phyloP scores from a whole-genome alignment of 148 eudicot species.

The Silene latifolia region DNA sequence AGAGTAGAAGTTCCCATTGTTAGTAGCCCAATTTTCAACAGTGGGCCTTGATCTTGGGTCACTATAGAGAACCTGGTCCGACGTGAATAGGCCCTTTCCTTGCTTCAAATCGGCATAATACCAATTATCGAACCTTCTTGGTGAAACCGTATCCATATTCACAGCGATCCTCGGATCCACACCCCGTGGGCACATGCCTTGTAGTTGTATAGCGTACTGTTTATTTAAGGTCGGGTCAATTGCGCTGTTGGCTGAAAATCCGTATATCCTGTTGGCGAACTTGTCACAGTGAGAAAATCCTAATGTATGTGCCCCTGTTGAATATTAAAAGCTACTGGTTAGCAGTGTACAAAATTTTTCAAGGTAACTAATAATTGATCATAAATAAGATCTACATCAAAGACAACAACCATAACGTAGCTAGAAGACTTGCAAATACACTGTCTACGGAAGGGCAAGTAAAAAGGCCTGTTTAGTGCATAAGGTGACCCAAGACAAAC shows the following conservation, averaged over 20 bases:
- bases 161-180: conserved; percentile 79
- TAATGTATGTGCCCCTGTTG: conserved; percentile 63
- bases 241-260: conserved; percentile 35
- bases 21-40: conserved; percentile 40
- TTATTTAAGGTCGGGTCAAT: conserved; percentile 67
- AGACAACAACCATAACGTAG: too few relatives aligned
- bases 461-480: too few relatives aligned
- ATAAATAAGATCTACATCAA: too few relatives aligned
- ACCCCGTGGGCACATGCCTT: conserved; percentile 53
- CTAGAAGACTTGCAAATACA: too few relatives aligned
- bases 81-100: conserved; percentile 74
- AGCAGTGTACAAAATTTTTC: too few relatives aligned
- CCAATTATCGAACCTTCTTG: conserved; percentile 56
- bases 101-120: conserved; percentile 57
- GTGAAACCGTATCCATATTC: conserved; percentile 70
- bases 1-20: conserved; percentile 11
- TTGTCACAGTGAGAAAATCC: conserved; percentile 81
- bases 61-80: conserved; percentile 76
- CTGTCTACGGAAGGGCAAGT: too few relatives aligned
- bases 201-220: conserved; percentile 46
- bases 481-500: too few relatives aligned
- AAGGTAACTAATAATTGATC: too few relatives aligned
- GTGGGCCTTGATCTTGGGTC: conserved; percentile 54
- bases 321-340: not conserved
- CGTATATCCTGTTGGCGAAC: conserved; percentile 68